phyloP scores from a whole-genome alignment of 768 basidiomycete species.

The Pleurotus citrinopileatus region DNA sequence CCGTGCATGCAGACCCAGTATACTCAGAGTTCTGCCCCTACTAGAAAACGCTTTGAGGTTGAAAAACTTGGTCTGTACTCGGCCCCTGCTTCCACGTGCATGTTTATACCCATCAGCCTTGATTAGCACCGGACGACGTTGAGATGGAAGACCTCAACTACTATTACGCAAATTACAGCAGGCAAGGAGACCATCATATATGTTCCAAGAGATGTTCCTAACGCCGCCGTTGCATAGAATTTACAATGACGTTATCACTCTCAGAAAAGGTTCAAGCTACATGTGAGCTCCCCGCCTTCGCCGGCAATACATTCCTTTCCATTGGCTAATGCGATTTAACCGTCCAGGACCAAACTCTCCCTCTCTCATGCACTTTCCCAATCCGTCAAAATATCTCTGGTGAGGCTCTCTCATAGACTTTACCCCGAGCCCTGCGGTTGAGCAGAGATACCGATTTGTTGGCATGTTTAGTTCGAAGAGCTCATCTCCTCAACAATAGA shows the following conservation, averaged over 20 bases:
- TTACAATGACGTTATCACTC: constrained; percentile 96
- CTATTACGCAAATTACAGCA: constrained; percentile 95
- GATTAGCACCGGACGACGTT: constrained; percentile 74
- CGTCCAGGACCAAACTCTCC: constrained; percentile 86
- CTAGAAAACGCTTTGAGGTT: constrained; percentile 90
- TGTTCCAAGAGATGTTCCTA: constrained; percentile 8
- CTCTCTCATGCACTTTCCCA: constrained; percentile 93
- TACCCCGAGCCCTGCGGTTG: too few species aligned
- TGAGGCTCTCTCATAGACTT: constrained; percentile 25
- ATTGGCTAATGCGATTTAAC: not conserved
- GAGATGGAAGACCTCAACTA: constrained; percentile 98
- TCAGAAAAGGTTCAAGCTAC: constrained; percentile 91
- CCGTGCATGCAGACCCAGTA: constrained; percentile 2
- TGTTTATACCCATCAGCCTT: constrained; percentile 8
- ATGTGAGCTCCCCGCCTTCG: constrained; percentile 58
- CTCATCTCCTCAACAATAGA: constrained; percentile 91
- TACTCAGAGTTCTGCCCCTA: constrained; percentile 12
- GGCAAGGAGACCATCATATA: constrained; percentile 43
- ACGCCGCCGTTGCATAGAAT: constrained; percentile 50
- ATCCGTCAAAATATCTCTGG: constrained; percentile 95
- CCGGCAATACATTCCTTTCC: constrained; percentile 1
- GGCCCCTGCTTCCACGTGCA: not conserved
- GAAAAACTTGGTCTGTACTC: constrained; percentile 69
- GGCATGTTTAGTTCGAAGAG: constrained; percentile 71
- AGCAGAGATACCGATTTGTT: too few species aligned